phyloP scores from a whole-genome alignment of 1,139 yeast species.

The Torulaspora pretoriensis region DNA sequence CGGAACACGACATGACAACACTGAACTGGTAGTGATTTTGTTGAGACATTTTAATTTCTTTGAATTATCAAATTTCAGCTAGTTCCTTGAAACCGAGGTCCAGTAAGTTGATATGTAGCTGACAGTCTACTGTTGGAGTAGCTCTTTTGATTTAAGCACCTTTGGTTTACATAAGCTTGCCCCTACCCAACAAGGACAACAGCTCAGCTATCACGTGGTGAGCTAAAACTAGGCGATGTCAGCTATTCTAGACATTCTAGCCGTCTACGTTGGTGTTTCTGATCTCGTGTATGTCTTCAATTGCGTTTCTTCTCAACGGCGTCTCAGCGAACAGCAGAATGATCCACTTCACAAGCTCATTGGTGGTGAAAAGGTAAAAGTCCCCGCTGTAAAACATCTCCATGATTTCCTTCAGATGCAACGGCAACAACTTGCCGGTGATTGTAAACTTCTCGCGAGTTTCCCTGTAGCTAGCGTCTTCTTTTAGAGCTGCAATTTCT shows the following conservation, averaged over 20 bases:
- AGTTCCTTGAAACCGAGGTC: too few relatives aligned
- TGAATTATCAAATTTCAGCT: not conserved
- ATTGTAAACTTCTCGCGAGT: slow-evolving; percentile 30
- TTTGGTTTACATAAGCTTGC: not conserved
- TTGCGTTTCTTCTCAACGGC: slow-evolving; percentile 55
- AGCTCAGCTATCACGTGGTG: not conserved
- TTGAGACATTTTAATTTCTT: slow-evolving; percentile 4
- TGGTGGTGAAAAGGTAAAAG: slow-evolving; percentile 63
- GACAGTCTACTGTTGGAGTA: too few relatives aligned
- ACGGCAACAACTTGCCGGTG: slow-evolving; percentile 41
- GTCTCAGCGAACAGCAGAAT: slow-evolving; percentile 66
- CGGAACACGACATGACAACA: slow-evolving; percentile 78
- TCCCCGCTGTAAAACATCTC: slow-evolving; percentile 69
- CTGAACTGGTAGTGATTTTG: slow-evolving; percentile 64
- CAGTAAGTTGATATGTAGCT: too few relatives aligned
- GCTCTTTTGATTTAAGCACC: too few relatives aligned
- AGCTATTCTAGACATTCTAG: not conserved
- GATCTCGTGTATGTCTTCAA: slow-evolving; percentile 54
- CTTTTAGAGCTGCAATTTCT: slow-evolving; percentile 14
- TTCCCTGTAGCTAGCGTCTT: slow-evolving; percentile 22
- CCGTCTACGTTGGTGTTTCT: slow-evolving; percentile 33
- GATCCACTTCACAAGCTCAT: slow-evolving; percentile 62
- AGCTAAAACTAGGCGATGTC: not conserved
- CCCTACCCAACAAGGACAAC: not conserved
- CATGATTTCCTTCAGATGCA: slow-evolving; percentile 64